Base-by-base conservation (phyloP, 2,329 filamentous ascomycete genomes). In the Dactylellina cionopaga region DNA sequence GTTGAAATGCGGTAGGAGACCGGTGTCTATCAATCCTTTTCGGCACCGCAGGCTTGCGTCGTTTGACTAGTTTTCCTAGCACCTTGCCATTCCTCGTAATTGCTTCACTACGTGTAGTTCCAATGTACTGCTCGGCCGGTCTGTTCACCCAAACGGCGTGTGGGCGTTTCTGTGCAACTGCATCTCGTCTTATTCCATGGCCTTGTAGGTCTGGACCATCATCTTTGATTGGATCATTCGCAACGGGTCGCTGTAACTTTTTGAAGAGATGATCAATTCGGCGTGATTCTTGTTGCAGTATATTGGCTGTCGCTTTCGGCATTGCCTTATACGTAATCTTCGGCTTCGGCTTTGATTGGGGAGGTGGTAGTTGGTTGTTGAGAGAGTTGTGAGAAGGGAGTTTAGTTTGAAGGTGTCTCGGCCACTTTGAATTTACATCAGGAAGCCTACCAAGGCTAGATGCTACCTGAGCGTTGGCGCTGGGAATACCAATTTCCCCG, bases 351-450 rank as follows among this genome's bases (percentile, higher is more conserved):
- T 11, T 39, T 37, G 22, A 10, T 15, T 9, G n/a, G 11, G 22
- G 9, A 13, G 10, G 2, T 15, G 24, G 3, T 27, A 19, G 13
- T 25, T 55, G 17, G 7, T 11, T 35, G 19, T 35, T 29, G 6
- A 55, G 29, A 24, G 17, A 31, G 51, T n/a, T 41, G 22, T 55
- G 33, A 1, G 17, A 43, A 35, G 19, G 5, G 3, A 72, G 37
- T 29, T 55, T 65, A 1, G 68, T 65, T 29, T 72, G 68, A 0
- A 65, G 27, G 31, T 59, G 65, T 6, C 19, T 22, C n/a, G 68
- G 24, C 9, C 43, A 35, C n/a, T 41, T 49, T 10, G 19, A 22
- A 25, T 22, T 11, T 15, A 17, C 31, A 25, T 25, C 25, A 15
- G 43, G 17, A 25, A 7, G 13, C 29, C 46, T 35, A 24, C 29